Base-by-base conservation (phyloP, 768 basidiomycete species). In the Kwoniella mangroviensis region DNA sequence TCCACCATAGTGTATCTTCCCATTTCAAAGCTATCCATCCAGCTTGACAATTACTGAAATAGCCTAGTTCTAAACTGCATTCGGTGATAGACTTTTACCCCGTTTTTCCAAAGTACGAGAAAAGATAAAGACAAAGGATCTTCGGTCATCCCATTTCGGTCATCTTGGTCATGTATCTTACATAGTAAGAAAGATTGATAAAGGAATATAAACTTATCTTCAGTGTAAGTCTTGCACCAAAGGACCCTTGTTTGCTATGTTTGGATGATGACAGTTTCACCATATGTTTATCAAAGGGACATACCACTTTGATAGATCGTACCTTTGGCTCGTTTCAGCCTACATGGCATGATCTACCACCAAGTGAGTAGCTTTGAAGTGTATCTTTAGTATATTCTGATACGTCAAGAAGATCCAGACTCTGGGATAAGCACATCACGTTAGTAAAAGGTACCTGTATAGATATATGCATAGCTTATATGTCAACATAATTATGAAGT, bases 391-490 rank as follows among this genome's bases (percentile, higher is more conserved):
- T 49, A 13, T 49, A 19, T 49, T 17, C 45, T 10, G 5, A 49
- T 4, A 49, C 45, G 45, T 49, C 45, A 49, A 19, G 11, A 49
- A 49, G 45, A 49, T 49, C 45, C 45, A 49, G 45, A 49, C 34
- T 34, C 34, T 34, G 34, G 34, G 6, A 34, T 34, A 34, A 34
- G 34, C 34, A 34, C 9, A 34, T 12, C 15, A 24, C 24, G 26
- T 57, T 24, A 57, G 56, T 57, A 57, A 28, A 17, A 9, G 34
- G n/a, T 15, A 24, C 45, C 58, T 59, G 19, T 40, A 45, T 62
- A 62, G 4, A 21, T 24, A 64, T 51, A 64, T 51, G 63, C 45
- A 40, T 54, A 28, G n/a, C 15, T 49, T 64, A 40, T 49, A 51
- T 40, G 43, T 40, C 28, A 64, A 49, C 52, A 51, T 54, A 19